phyloP scores from a whole-genome alignment of 1,139 yeast species.

The Dujonia santamariae region DNA sequence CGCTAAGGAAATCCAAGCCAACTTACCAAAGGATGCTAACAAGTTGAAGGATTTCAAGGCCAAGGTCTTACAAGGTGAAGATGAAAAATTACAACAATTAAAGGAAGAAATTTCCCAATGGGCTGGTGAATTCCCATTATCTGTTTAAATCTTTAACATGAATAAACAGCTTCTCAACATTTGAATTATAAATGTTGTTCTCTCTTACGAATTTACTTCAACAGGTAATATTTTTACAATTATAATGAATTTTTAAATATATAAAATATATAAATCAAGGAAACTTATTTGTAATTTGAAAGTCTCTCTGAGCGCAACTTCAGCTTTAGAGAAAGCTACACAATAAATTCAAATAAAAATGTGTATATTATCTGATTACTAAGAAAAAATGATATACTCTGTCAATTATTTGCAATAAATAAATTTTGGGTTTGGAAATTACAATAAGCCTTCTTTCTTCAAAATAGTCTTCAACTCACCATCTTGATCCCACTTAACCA shows the following conservation, averaged over 20 bases:
- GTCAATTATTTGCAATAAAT: not conserved
- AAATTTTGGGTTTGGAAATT: no score
- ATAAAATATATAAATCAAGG: no score
- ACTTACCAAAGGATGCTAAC: constrained; percentile 82
- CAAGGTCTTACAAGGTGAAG: constrained; percentile 66
- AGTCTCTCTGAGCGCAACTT: no score
- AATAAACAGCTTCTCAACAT: not conserved
- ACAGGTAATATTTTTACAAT: constrained; percentile 2
- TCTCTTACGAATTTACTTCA: constrained; percentile 5
- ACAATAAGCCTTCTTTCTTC: constrained; percentile 34
- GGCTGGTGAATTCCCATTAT: constrained; percentile 94
- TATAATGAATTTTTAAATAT: not conserved
- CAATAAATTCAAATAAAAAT: not conserved
- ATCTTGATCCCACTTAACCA: constrained; percentile 41
- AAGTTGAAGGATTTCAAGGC: constrained; percentile 92
- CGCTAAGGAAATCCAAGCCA: constrained; percentile 72
- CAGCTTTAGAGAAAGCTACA: not conserved
- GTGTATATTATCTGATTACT: no score
- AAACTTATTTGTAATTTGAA: no score
- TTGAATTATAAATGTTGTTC: constrained; percentile 1
- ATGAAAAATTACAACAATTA: constrained; percentile 57
- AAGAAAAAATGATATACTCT: not conserved
- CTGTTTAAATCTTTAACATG: constrained; percentile 45
- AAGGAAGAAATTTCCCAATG: constrained; percentile 82
- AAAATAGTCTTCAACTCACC: constrained; percentile 44